Conservation (phyloP, 139 green algal genomes). For the Microglena sp. region DNA sequence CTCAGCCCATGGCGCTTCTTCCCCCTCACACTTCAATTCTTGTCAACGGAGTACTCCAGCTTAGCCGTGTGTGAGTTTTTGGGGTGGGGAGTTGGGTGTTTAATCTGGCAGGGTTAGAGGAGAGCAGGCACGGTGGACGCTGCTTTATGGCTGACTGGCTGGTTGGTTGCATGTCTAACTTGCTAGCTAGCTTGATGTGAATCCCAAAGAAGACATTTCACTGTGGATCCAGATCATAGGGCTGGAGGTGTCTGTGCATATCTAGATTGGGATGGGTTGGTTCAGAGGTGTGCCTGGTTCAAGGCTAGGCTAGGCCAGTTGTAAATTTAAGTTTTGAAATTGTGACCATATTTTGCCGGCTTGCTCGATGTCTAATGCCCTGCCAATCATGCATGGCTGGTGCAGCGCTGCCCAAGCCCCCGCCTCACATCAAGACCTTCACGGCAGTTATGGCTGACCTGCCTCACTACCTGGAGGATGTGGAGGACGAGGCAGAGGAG, state of each 20-base stretch:
- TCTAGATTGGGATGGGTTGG: background rate
- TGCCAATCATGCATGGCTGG: slow-evolving; percentile 4
- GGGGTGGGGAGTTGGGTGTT: too few relatives aligned
- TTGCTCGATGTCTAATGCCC: background rate
- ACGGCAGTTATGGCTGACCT: slow-evolving; percentile 43
- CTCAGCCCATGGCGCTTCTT: slow-evolving; percentile 64
- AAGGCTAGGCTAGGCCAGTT: background rate
- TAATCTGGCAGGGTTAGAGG: background rate
- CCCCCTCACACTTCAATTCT: slow-evolving; percentile 72
- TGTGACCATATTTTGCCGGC: background rate
- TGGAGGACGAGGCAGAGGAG: slow-evolving; percentile 30
- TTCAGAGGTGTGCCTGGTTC: background rate
- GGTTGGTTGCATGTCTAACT: background rate
- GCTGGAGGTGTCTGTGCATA: background rate
- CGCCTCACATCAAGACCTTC: slow-evolving; percentile 39
- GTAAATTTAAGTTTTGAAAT: background rate
- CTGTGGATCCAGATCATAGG: background rate
- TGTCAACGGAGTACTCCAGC: slow-evolving; percentile 25
- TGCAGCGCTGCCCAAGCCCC: slow-evolving; percentile 11
- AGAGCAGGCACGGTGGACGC: background rate
- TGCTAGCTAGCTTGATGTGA: background rate
- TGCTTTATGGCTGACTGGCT: background rate
- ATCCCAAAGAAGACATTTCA: background rate
- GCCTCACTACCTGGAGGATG: background rate
- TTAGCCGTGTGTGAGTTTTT: slow-evolving; percentile 9